Evolutionary conservation across 768 basidiomycete species (phyloP).

Genomic region (Lactifluus piperatus): DNA sequence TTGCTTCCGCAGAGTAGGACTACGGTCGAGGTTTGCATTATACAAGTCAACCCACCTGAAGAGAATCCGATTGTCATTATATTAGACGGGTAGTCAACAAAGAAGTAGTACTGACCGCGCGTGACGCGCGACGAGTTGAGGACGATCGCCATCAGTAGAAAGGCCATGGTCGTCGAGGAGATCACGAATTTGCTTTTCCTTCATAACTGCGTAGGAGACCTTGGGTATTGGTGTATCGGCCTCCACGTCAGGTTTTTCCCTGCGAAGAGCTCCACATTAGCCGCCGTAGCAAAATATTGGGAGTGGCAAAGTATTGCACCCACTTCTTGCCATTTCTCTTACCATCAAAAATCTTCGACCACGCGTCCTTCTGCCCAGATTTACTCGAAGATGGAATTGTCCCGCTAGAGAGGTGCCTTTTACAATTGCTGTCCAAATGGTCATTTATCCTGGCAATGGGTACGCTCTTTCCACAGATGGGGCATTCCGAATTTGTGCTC

Average conservation of each 20-base stretch:
- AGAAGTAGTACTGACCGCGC: constrained; percentile 14
- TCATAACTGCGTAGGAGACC: constrained; percentile 24
- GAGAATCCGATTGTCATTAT: background rate
- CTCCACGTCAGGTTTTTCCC: background rate
- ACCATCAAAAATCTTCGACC: constrained; percentile 18
- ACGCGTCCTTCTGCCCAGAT: constrained; percentile 15
- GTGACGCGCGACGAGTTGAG: constrained; percentile 22
- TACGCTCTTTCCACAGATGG: constrained; percentile 17
- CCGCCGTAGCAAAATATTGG: background rate
- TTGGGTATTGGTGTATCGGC: constrained; percentile 17
- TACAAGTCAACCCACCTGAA: constrained; percentile 23
- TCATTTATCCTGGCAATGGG: constrained; percentile 26
- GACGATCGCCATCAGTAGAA: constrained; percentile 21
- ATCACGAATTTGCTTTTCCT: constrained; percentile 20
- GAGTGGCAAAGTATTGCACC: background rate
- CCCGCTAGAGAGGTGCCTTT: background rate
- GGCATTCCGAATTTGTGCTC: background rate
- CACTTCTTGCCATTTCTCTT: constrained; percentile 16
- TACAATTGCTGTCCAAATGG: constrained; percentile 31
- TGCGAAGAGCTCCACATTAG: background rate
- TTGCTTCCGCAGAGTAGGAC: constrained; percentile 10
- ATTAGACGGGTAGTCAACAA: background rate
- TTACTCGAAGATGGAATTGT: constrained; percentile 7
- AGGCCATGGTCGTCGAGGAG: constrained; percentile 21
- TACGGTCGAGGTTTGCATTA: constrained; percentile 25